Evolutionary conservation across 768 basidiomycete genomes (phyloP), one percentile per base, ranked within the genome.

Genomic region (Lentinula aciculospora): DNA sequence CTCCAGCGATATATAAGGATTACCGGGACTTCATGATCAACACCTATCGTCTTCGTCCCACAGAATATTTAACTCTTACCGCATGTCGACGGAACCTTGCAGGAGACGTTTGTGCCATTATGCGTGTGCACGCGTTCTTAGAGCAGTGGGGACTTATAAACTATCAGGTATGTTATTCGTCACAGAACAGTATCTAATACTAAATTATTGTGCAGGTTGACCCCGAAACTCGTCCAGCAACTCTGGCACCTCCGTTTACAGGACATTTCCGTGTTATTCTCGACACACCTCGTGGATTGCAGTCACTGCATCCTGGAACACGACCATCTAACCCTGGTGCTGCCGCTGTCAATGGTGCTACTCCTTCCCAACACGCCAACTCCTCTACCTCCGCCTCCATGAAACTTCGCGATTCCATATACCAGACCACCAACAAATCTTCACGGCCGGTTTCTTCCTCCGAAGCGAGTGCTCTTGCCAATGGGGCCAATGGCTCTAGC

Each of bases 21-120:
- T 99, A 99, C 67, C 86, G 97, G 60, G 96, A 99, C 78, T 99
- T 99, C 65, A 99, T 99, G 96, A 85, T 99, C 71, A 98, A 99
- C 75, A 94, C 97, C 1, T 98, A 98, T 72, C 81, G 97, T 51
- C 79, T 99, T 37, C 81, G 97, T 51, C 97, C 97, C 1, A 82
- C 82, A 23, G 97, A 99, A 69, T 99, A 99, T 66, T 81, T 99
- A 58, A 99, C 97, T 17, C 92, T 98, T 58, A 99, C 97, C 1
- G 96, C 96, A 1, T 99, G 97, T 69, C 73, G 97, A 67, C 76
- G 97, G 62, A 99, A 99, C 72, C 72, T 99, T 62, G 96, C 96
- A 4, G 97, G 97, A 45, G 97, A 99, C 70, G 97, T 98, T 5
- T 98, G 97, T 66, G 94, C 93, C 25, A 90, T 99, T 66, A 96